Percentiles rank a stretch among this genome's conserved stretches.
Conservation (phyloP, 2,329 filamentous ascomycete species). For the Fusarium solani-melongenae region DNA sequence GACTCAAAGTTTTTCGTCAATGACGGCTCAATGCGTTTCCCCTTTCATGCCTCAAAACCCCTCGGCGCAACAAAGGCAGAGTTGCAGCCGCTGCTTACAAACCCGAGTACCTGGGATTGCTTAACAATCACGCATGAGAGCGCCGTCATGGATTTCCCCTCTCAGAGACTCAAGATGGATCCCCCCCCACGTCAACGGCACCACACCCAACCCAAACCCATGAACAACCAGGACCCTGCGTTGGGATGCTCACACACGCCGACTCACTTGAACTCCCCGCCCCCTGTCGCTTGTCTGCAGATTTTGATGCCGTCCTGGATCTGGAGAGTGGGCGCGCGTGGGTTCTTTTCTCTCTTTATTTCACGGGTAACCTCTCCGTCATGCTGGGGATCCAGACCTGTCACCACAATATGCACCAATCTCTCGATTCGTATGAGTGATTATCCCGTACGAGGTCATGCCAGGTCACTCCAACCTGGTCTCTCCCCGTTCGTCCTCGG, state of each 20-base stretch:
- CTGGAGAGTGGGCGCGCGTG: conserved; percentile 15
- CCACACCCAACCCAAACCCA: conserved; percentile 17
- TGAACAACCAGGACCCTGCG: conserved; percentile 18
- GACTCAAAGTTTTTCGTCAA: background rate
- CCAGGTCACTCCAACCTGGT: conserved; percentile 11
- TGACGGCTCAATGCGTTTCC: background rate
- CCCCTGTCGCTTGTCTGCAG: conserved; percentile 29
- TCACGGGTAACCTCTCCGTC: conserved; percentile 16
- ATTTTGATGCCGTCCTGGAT: conserved; percentile 11
- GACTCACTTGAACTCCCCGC: conserved; percentile 31
- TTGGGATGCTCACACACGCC: conserved; percentile 16
- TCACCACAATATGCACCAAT: conserved; percentile 5
- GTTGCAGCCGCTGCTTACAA: conserved; percentile 20
- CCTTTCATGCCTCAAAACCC: conserved; percentile 5
- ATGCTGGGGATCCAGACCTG: conserved; percentile 5
- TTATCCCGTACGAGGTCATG: conserved; percentile 13
- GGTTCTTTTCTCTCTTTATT: conserved; percentile 24
- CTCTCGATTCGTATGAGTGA: conserved; percentile 22
- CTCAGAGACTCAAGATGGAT: background rate
- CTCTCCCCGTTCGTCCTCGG: conserved; percentile 5
- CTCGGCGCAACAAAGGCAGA: background rate
- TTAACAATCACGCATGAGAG: conserved; percentile 42
- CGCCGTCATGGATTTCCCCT: conserved; percentile 37
- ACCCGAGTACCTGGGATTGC: conserved; percentile 18
- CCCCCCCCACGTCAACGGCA: conserved; percentile 28